Conservation (phyloP, 306 rosid species). For the Dalbergia cultrata region DNA sequence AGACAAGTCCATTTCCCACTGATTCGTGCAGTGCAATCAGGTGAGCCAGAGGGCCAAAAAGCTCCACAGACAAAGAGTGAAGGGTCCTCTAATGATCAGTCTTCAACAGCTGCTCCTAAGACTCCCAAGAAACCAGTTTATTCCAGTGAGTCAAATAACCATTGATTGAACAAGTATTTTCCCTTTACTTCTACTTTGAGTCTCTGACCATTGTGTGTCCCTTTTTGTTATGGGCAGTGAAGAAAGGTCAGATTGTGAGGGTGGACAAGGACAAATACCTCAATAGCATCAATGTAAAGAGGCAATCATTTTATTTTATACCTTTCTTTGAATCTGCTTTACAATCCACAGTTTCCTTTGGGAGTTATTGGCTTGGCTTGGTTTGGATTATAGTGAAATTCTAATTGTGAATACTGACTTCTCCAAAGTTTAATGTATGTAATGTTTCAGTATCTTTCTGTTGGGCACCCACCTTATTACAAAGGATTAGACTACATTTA, state of each 20-base stretch:
- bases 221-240: conserved; percentile 72
- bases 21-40: conserved; percentile 68
- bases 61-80: conserved; percentile 54
- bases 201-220: background rate
- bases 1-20: conserved; percentile 48
- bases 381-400: too few relatives aligned
- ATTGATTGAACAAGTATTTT: background rate
- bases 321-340: background rate
- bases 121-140: conserved; percentile 78
- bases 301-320: background rate
- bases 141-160: conserved; percentile 66
- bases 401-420: conserved; percentile 31
- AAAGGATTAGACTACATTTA: conserved; percentile 95
- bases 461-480: conserved; percentile 96
- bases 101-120: conserved; percentile 55
- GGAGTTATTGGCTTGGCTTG: background rate
- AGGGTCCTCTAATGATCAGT: conserved; percentile 65
- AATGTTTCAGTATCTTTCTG: conserved; percentile 82
- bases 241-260: conserved; percentile 98
- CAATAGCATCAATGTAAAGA: conserved; percentile 79
- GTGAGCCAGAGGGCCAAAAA: conserved; percentile 57
- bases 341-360: background rate
- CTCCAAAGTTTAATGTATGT: conserved; percentile 21
- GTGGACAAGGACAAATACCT: conserved; percentile 97
- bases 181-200: conserved; percentile 5